Base-by-base conservation (phyloP, 176 grass and related monocot species). In the Hsuehochloa calcarea region DNA sequence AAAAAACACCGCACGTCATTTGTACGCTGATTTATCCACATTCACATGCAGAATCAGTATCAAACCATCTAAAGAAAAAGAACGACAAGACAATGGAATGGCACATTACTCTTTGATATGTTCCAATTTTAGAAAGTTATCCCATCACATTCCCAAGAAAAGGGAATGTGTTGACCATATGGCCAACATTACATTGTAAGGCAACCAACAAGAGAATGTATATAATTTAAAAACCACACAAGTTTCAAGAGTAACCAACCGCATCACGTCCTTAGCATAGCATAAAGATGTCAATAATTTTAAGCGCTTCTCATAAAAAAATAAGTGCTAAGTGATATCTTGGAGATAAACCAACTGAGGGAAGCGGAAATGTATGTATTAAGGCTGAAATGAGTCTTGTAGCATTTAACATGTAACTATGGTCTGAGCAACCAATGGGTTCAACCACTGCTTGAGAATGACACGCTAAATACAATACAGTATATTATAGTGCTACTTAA, bases 331-430 rank as follows among this genome's bases (percentile, higher is more conserved):
- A 8, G 75, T 78, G 38, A 62, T 62, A 45, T 59, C 22, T 77
- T 41, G 74, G 74, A 77, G 74, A 77, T 17, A 50, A 40, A 45
- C 58, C 34, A 77, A 40, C 22, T 59, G 74, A 77, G 13, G 56
- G 19, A 54, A 40, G 52, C 74, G 41, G 54, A 60, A 54, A 77
- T 34, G 58, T 54, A 54, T 54, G 51, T 54, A 54, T 20, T 54
- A 54, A 54, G 16, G 0, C 19, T 37, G 16, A 37, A 31, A 38
- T 6, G 3, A 66, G 31, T 37, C 11, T 75, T 59, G 35, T 9
- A 77, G 41, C 75, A 62, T 78, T n/a, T 78, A 61, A 19, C 73
- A 75, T 75, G 50, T n/a, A 75, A 58, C 34, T 23, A 75, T 26
- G 54, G 31, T 60, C 15, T 16, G 35, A 59, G 31, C 26, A 60